Conservation (phyloP, 2,329 filamentous ascomycete genomes). For the Macrophomina phaseolina region DNA sequence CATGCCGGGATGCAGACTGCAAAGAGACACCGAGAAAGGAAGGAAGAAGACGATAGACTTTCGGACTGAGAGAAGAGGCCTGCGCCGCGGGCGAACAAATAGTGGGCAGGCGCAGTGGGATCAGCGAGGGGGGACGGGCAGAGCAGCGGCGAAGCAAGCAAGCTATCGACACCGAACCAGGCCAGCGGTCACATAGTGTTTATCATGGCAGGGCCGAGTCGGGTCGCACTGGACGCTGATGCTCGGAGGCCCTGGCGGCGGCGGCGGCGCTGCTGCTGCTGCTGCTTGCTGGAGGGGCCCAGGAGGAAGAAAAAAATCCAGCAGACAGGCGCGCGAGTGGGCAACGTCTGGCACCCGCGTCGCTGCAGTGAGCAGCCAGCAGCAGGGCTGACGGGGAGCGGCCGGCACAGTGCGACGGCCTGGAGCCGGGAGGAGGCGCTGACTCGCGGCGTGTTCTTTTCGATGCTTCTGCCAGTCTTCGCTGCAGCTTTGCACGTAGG, state of each 20-base stretch:
- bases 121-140: constrained; percentile 16
- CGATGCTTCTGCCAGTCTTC: constrained; percentile 19
- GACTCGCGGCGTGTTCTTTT: constrained; percentile 17
- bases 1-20: constrained; percentile 35
- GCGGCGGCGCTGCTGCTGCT: no score
- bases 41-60: constrained; percentile 1
- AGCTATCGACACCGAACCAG: constrained; percentile 22
- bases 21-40: constrained; percentile 9
- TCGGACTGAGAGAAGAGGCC: not conserved
- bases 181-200: constrained; percentile 24
- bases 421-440: constrained; percentile 5
- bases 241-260: constrained; percentile 16
- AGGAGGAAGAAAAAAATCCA: constrained; percentile 9
- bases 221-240: constrained; percentile 20
- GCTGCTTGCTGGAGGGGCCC: not conserved
- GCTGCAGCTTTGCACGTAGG: not conserved
- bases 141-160: not conserved
- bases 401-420: constrained; percentile 18
- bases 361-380: constrained; percentile 22
- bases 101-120: constrained; percentile 3
- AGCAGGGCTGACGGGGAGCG: constrained; percentile 24
- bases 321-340: constrained; percentile 18
- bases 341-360: constrained; percentile 24
- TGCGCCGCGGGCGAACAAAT: constrained; percentile 14
- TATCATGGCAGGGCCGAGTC: constrained; percentile 24